A percentile compares a stretch with the other conserved stretches of the same genome.
phyloP scores from a whole-genome alignment of 192 early-diverging fungal species.

The Linnemannia exigua region DNA sequence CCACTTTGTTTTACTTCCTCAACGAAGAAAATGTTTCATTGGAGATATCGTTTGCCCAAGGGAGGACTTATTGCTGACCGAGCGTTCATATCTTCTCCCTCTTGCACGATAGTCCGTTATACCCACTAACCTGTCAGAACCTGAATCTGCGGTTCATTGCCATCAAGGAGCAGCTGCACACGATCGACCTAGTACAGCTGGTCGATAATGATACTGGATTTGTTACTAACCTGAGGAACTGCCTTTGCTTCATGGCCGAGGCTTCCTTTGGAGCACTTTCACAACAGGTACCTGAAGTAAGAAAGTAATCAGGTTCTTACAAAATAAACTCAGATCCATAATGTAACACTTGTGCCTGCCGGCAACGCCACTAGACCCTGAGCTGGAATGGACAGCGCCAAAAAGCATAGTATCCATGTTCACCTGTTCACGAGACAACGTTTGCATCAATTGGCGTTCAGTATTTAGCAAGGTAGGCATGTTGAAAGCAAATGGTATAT shows the following conservation, averaged over 20 bases:
- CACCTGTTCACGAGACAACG: too few relatives aligned
- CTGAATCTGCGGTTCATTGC: slow-evolving; percentile 71
- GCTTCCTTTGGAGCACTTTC: slow-evolving; percentile 54
- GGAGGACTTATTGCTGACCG: neutral
- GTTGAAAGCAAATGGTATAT: too few relatives aligned
- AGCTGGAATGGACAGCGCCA: too few relatives aligned
- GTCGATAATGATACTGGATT: slow-evolving; percentile 75
- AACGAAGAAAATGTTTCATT: neutral
- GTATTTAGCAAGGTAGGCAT: too few relatives aligned
- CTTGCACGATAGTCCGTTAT: slow-evolving; percentile 58
- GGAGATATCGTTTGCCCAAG: too few relatives aligned
- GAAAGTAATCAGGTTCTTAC: slow-evolving; percentile 1
- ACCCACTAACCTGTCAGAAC: slow-evolving; percentile 69
- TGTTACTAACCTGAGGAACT: slow-evolving; percentile 68
- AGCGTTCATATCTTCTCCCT: neutral
- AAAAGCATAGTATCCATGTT: too few relatives aligned
- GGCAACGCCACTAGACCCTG: too few relatives aligned
- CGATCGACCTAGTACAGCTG: slow-evolving; percentile 69
- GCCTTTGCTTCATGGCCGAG: slow-evolving; percentile 57
- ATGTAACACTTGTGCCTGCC: too few relatives aligned
- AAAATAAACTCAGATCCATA: slow-evolving; percentile 1
- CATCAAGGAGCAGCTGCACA: slow-evolving; percentile 68
- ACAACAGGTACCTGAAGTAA: slow-evolving; percentile 44
- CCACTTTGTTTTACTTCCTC: neutral
- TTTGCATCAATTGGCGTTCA: too few relatives aligned